phyloP scores from a whole-genome alignment of 805 yeast genomes.

The Tetrapisispora fleetii region DNA sequence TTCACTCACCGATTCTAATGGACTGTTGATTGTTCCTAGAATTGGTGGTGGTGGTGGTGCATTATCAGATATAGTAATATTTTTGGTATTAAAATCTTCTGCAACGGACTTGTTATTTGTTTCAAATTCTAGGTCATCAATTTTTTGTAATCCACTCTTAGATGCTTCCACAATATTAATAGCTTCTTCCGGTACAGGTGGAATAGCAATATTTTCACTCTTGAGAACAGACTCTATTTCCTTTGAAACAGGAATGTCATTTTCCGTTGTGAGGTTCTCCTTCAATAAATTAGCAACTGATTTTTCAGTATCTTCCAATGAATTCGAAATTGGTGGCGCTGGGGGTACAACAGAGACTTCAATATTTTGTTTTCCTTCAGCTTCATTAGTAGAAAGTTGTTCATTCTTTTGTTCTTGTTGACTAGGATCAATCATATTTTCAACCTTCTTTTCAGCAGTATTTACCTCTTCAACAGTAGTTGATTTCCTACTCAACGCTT shows the following conservation, averaged over 20 bases:
- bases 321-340: background rate
- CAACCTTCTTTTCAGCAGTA: background rate
- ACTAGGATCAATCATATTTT: background rate
- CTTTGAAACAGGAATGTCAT: background rate
- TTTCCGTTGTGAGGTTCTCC: background rate
- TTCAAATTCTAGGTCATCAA: background rate
- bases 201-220: too few relatives aligned
- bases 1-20: background rate
- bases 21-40: background rate
- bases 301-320: background rate
- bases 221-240: too few relatives aligned
- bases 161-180: background rate
- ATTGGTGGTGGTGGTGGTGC: background rate
- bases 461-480: slow-evolving; percentile 7
- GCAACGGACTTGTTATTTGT: background rate
- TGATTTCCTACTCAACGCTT: slow-evolving; percentile 15
- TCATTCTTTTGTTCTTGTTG: background rate
- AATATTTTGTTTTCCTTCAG: background rate
- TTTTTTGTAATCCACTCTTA: background rate
- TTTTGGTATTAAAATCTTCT: background rate
- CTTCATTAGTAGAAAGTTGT: background rate
- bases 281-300: background rate
- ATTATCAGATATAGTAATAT: background rate
- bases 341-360: background rate
- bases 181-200: background rate